These are phyloP conservation scores for Eucalyptus pauciflora DNA, from an alignment of 345 rosid genomes.

Conservation along the genomic window DNA sequence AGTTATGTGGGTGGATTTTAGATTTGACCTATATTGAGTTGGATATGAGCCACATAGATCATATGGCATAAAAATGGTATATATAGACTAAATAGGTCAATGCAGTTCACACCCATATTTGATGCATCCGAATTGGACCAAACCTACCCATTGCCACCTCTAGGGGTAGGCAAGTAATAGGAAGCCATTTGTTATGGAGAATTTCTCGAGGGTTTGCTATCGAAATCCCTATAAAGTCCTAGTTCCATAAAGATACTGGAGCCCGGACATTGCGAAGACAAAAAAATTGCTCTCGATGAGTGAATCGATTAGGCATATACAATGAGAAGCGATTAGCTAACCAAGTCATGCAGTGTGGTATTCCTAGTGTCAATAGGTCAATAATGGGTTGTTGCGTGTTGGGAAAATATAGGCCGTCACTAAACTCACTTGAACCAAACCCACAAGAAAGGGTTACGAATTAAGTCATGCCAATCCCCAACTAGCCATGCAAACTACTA, in stretches of 20 bases:
- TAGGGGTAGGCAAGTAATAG: neutral
- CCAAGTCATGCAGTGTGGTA: neutral
- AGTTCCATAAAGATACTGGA: neutral
- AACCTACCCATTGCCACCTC: neutral
- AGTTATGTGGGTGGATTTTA: neutral
- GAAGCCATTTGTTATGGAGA: neutral
- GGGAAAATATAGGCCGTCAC: neutral
- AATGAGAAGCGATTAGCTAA: neutral
- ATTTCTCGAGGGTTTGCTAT: neutral
- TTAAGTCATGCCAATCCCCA: neutral
- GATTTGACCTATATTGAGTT: neutral
- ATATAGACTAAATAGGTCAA: neutral
- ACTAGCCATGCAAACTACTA: neutral
- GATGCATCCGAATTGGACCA: accelerated
- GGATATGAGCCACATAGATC: neutral
- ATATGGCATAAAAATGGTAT: neutral
- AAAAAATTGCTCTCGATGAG: neutral
- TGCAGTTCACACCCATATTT: neutral
- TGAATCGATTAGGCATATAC: neutral
- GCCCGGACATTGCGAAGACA: neutral
- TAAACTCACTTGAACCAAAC: neutral
- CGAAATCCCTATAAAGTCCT: neutral
- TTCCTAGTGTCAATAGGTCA: neutral
- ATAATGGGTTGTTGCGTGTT: neutral
- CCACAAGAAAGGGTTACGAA: neutral